These are phyloP conservation scores for Hylodesmum podocarpum DNA, from an alignment of 306 rosid genomes.

Conservation along the genomic window DNA sequence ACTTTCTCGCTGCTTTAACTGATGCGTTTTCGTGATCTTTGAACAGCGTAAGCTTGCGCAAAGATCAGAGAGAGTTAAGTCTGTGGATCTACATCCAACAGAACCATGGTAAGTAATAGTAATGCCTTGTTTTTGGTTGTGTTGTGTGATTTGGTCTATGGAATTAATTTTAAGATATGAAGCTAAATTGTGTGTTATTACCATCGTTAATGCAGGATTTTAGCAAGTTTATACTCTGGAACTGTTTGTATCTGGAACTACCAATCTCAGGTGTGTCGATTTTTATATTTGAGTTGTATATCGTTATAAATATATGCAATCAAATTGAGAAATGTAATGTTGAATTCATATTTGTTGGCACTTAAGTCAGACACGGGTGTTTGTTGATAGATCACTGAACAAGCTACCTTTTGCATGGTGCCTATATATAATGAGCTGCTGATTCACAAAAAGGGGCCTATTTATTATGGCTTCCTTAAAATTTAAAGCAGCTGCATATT, in stretches of 20 bases:
- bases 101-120: conserved; percentile 96
- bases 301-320: not conserved
- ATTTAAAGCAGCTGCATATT: conserved; percentile 25
- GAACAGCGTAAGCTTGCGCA: conserved; percentile 62
- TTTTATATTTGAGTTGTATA: conserved; percentile 21
- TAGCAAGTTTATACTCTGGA: conserved; percentile 97
- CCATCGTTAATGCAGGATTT: conserved; percentile 63
- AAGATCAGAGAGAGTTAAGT: conserved; percentile 72
- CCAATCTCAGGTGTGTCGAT: conserved; percentile 83
- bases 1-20: conserved; percentile 26
- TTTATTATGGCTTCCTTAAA: conserved; percentile 21
- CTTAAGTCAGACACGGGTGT: conserved; percentile 72
- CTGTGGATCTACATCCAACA: conserved; percentile 73
- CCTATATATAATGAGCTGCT: conserved; percentile 17
- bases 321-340: not conserved
- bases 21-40: conserved; percentile 13
- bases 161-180: conserved; percentile 12
- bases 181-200: conserved; percentile 20
- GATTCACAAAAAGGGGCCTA: conserved; percentile 17
- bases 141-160: not conserved
- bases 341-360: conserved; percentile 34
- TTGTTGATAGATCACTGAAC: conserved; percentile 41
- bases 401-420: conserved; percentile 58
- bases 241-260: conserved; percentile 98
- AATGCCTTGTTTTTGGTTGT: conserved; percentile 21